phyloP scores from a whole-genome alignment of 192 early-diverging fungal genomes.

The Coemansia sp. region DNA sequence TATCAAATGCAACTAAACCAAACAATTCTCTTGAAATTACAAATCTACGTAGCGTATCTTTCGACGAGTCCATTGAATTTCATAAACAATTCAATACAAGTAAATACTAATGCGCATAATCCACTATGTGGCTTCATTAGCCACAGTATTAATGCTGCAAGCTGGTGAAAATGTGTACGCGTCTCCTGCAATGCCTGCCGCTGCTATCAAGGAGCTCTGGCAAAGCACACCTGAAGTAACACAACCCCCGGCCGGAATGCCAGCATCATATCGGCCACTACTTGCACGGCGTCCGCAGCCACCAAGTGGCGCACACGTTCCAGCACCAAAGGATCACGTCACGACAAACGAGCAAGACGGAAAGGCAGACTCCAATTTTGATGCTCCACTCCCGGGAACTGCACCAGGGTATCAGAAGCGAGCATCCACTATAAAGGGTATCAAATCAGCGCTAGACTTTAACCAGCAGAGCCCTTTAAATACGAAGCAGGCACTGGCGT shows the following conservation, averaged over 20 bases:
- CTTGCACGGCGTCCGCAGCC: conserved; percentile 31
- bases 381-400: not conserved
- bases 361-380: conserved; percentile 15
- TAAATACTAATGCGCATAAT: conserved; percentile 1
- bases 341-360: conserved; percentile 24
- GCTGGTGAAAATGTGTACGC: not conserved
- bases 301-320: conserved; percentile 38
- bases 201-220: conserved; percentile 23
- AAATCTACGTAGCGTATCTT: no score
- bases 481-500: conserved; percentile 8
- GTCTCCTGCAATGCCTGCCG: conserved; percentile 5
- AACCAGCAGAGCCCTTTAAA: conserved; percentile 39
- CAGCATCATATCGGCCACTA: conserved; percentile 7
- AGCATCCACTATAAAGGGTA: conserved; percentile 18
- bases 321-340: conserved; percentile 26
- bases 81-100: not conserved
- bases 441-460: conserved; percentile 31
- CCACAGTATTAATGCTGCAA: conserved; percentile 4
- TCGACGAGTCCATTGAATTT: not conserved
- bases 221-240: conserved; percentile 24
- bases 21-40: no score
- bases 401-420: conserved; percentile 28
- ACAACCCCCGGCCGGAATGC: conserved; percentile 21
- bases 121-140: conserved; percentile 5
- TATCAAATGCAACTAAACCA: no score